Percentiles rank a stretch among this genome's conserved stretches.
Evolutionary conservation across 2,329 filamentous ascomycete genomes (phyloP).

Genomic region (Colletotrichum incanum): DNA sequence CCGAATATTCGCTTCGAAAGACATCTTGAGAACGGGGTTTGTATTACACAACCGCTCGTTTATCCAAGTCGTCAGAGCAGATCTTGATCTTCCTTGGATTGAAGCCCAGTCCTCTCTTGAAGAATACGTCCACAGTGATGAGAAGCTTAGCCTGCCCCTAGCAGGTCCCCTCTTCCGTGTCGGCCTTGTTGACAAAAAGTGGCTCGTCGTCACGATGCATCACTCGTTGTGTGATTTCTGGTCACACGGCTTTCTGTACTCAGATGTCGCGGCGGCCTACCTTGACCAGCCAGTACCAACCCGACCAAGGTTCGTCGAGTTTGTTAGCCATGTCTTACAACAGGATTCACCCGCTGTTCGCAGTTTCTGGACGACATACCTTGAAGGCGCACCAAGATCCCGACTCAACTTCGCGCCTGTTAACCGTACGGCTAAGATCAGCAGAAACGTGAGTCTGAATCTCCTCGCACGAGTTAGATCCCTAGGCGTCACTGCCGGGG

Average conservation of each 20-base stretch:
- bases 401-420: not conserved
- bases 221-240: not conserved
- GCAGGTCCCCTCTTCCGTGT: not conserved
- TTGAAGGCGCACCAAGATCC: not conserved
- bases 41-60: not conserved
- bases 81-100: not conserved
- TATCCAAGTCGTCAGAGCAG: not conserved
- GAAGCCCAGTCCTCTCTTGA: not conserved
- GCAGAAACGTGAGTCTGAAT: not conserved
- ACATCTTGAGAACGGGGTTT: not conserved
- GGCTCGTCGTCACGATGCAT: not conserved
- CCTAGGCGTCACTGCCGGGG: not conserved
- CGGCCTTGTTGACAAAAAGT: not conserved
- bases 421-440: not conserved
- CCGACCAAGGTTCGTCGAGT: not conserved
- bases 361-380: not conserved
- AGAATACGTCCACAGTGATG: not conserved
- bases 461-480: not conserved
- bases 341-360: not conserved
- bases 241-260: not conserved
- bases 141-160: not conserved
- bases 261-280: not conserved
- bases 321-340: not conserved
- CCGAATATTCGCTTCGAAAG: not conserved
- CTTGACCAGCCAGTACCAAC: not conserved